Evolutionary conservation across 768 basidiomycete species (phyloP), one percentile per base, ranked within the genome.

Genomic region (Leccinum olivaceopallidum): DNA sequence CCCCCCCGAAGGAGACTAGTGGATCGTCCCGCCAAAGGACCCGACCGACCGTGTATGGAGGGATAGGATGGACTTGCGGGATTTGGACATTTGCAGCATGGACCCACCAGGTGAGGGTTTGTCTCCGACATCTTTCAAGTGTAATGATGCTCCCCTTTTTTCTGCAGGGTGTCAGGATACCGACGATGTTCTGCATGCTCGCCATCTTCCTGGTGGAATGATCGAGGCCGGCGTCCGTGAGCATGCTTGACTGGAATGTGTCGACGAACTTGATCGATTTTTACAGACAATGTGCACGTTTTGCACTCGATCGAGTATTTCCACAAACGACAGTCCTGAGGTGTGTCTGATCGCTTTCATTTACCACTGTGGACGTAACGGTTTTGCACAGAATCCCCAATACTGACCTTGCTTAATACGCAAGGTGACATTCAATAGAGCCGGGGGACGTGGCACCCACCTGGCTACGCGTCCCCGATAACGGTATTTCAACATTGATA

Each of bases 181-280:
- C 26, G 26, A 28, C 26, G 26, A 28, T 28, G 96, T 96, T 0
- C 77, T 99, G 14, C 96, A 99, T 73, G 96, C 96, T 14, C 82
- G 89, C 51, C 81, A 75, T 30, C 77, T 99, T 20, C 87, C 94
- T 0, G 96, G 95, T 69, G 96, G 96, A 2, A 94, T 95, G 73
- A 90, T 98, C 60, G 94, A 99, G 71, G 94, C 95, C 37, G 96
- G 96, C 56, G 96, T 99, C 66, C 96, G 96, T 98, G 69, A 81
- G 95, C 91, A 6, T 20, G 54, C 34, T 32, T 30, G 13, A 13
- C 26, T 39, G 16, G 13, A n/a, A 49, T 3, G 48, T 39, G 54
- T 44, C 57, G 52, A 22, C 36, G 12, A 18, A 5, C 37, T 16
- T 39, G 37, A 39, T 39, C 7, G 12, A 39, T 39, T 5, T 20